Evolutionary conservation across 768 basidiomycete genomes (phyloP).

Genomic region (Boletus barrowsii): DNA sequence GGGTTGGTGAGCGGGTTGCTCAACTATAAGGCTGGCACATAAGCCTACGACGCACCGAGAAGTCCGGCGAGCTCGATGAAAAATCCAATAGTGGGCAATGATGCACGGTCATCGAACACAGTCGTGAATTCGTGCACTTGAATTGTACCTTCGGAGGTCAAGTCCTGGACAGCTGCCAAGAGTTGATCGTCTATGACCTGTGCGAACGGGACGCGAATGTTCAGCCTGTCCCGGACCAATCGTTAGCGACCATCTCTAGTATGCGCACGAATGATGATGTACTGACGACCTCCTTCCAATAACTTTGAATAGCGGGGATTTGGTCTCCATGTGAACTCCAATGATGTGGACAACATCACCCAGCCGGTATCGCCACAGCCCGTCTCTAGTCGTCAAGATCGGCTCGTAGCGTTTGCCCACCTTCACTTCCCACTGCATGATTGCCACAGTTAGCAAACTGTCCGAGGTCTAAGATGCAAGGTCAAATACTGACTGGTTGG

Average conservation of each 20-base stretch:
- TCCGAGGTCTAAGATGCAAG: neutral
- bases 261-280: neutral
- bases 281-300: slow-evolving; percentile 16
- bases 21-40: neutral
- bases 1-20: neutral
- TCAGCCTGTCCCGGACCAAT: neutral
- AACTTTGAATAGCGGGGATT: slow-evolving; percentile 8
- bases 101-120: slow-evolving; percentile 7
- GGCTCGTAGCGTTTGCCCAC: slow-evolving; percentile 18
- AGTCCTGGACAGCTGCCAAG: neutral
- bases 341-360: slow-evolving; percentile 16
- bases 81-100: slow-evolving; percentile 8
- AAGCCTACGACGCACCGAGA: slow-evolving; percentile 3
- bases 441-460: neutral
- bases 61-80: slow-evolving; percentile 8
- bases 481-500: slow-evolving; percentile 11
- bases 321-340: slow-evolving; percentile 9
- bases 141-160: neutral
- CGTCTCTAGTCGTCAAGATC: slow-evolving; percentile 18
- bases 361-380: slow-evolving; percentile 22
- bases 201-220: slow-evolving; percentile 1
- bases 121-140: slow-evolving; percentile 16
- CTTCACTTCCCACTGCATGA: slow-evolving; percentile 17
- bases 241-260: neutral
- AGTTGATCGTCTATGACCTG: slow-evolving; percentile 11